Evolutionary conservation across 2,329 filamentous ascomycete species (phyloP), one percentile per base, ranked within the genome.

Genomic region (Drechslera avenae): DNA sequence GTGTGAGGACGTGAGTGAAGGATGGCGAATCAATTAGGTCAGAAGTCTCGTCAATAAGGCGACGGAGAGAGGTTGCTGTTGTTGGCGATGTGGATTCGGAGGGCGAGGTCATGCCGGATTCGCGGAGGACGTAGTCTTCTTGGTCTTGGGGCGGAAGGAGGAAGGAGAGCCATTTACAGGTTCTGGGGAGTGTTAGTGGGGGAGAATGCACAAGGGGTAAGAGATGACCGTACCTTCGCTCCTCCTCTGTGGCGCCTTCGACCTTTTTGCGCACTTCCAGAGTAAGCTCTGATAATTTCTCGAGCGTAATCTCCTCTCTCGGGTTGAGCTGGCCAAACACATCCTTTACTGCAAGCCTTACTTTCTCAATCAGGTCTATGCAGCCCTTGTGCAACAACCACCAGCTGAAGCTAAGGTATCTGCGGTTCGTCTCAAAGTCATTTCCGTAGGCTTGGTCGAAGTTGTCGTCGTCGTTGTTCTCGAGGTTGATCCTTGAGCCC

Each of bases 401-500:
- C 94, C 94, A 99, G 75, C 91, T 96, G 73, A 97, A 96, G 33
- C 92, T 95, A 40, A 99, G 81, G 69, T 97, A 99, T 68, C 90
- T 89, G 63, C 92, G 83, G 75, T 99, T 99, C 28, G 91, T 96
- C 73, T 97, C 92, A 62, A 96, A 97, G 73, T 99, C 94, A 73
- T 89, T 93, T 36, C 91, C 91, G 69, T 95, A 91, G 3, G 86
- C 83, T 63, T 92, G 88, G 46, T 93, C 89, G 14, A 83, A 80
- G 66, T 88, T 88, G 69, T 94, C 90, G 70, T 97, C 92, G 69
- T 97, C 93, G 67, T 95, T 87, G 73, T 97, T 94, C 76, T 97
- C 91, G 14, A 97, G 82, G 63, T 83, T 92, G 70, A 99, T 99
- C 35, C 86, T 88, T 3, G 88, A 82, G 16, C 80, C 85, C 44